Evolutionary conservation across 179 eudicot species (phyloP).

Genomic region (Nepenthes alata): DNA sequence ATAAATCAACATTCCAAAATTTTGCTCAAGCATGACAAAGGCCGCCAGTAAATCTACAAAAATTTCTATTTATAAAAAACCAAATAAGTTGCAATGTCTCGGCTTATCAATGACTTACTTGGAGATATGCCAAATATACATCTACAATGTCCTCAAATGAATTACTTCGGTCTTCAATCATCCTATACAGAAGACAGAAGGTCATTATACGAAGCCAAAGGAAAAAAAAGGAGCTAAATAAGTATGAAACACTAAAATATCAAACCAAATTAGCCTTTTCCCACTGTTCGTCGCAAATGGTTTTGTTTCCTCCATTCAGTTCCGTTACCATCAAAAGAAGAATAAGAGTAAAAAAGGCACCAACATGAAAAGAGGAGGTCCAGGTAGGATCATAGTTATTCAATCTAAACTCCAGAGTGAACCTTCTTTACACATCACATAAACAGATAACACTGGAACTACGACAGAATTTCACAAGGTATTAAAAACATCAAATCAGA

Average conservation of each 20-base stretch:
- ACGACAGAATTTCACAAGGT: too few species aligned
- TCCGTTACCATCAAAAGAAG: too few species aligned
- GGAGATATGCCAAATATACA: constrained; percentile 83
- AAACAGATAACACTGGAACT: too few species aligned
- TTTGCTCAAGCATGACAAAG: not conserved
- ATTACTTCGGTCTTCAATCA: constrained; percentile 41
- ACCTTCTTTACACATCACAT: too few species aligned
- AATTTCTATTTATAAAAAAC: not conserved
- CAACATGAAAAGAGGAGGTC: too few species aligned
- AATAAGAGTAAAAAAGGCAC: too few species aligned
- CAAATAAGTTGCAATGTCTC: not conserved
- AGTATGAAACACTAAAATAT: not conserved
- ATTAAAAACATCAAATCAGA: too few species aligned
- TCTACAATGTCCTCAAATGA: constrained; percentile 83
- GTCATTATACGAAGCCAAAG: not conserved
- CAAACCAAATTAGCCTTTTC: not conserved
- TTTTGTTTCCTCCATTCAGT: too few species aligned
- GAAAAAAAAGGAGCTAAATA: not conserved
- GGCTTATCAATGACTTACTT: constrained; percentile 32
- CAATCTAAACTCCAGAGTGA: too few species aligned
- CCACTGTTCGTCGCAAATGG: too few species aligned
- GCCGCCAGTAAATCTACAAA: not conserved
- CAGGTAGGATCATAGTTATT: too few species aligned
- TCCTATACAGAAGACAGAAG: constrained; percentile 29
- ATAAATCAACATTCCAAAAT: not conserved